Evolutionary conservation across 495 filamentous ascomycete species (phyloP).

Genomic region (Acidomyces sp.): DNA sequence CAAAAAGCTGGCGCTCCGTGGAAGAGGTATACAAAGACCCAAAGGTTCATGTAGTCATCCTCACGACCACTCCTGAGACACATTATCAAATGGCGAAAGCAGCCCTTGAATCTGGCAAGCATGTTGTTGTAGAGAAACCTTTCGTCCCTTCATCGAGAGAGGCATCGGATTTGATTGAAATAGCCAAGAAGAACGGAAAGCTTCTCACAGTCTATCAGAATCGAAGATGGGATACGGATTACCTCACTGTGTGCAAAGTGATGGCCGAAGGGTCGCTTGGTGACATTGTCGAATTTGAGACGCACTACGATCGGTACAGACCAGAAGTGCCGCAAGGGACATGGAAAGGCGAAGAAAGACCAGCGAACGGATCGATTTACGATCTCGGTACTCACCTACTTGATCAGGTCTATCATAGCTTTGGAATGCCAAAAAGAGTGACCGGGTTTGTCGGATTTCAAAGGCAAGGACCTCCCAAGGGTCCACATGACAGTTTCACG

Average conservation of each 20-base stretch:
- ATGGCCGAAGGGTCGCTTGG: conserved; percentile 46
- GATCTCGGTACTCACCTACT: conserved; percentile 78
- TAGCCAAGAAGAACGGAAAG: conserved; percentile 49
- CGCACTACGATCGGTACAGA: conserved; percentile 73
- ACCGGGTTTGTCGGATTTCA: conserved; percentile 58
- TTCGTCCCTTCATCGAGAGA: conserved; percentile 63
- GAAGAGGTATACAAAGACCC: conserved; percentile 53
- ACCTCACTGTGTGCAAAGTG: conserved; percentile 56
- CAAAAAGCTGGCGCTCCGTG: conserved; percentile 49
- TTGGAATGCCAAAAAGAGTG: conserved; percentile 59
- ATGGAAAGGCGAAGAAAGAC: conserved; percentile 51
- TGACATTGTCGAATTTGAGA: conserved; percentile 64
- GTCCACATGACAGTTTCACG: conserved; percentile 57
- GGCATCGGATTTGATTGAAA: conserved; percentile 51
- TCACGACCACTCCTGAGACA: conserved; percentile 63
- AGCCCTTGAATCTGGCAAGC: conserved; percentile 61
- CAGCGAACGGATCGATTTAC: conserved; percentile 62
- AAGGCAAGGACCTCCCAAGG: conserved; percentile 37
- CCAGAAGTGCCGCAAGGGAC: conserved; percentile 36
- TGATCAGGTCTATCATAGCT: conserved; percentile 66
- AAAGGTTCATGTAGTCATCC: conserved; percentile 54
- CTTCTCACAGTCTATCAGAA: conserved; percentile 79
- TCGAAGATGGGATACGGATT: conserved; percentile 76
- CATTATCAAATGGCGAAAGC: conserved; percentile 55
- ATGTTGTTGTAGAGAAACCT: conserved; percentile 84